These are phyloP conservation scores for Aspergillus quadrilineatus DNA, from an alignment of 2,329 filamentous ascomycete species.

Conservation along the genomic window DNA sequence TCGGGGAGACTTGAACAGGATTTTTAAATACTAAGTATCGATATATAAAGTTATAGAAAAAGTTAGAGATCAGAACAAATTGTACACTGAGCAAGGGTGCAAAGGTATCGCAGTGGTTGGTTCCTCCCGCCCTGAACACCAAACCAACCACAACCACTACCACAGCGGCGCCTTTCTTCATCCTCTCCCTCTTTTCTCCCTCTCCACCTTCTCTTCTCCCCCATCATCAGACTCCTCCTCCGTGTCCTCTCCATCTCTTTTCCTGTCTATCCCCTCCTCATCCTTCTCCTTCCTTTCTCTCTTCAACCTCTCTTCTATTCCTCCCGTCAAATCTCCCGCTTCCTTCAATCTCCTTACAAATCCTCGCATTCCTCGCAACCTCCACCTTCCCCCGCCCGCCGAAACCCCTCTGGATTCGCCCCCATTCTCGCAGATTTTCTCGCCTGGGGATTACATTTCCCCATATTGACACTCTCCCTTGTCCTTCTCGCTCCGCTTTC, in stretches of 20 bases:
- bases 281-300: conserved; percentile 19
- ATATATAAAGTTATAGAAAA: not conserved
- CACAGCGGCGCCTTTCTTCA: conserved; percentile 15
- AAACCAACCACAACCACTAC: not conserved
- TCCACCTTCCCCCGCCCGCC: conserved; percentile 32
- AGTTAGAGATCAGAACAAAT: not conserved
- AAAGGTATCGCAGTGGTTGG: not conserved
- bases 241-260: conserved; percentile 19
- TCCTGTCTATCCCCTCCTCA: conserved; percentile 24
- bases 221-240: conserved; percentile 20
- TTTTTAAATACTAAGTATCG: too few relatives aligned
- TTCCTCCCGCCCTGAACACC: conserved; percentile 9
- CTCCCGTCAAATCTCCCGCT: conserved; percentile 14
- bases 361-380: conserved; percentile 26
- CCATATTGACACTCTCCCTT: not conserved
- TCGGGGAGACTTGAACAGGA: too few relatives aligned
- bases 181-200: conserved; percentile 21
- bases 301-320: conserved; percentile 17
- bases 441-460: conserved; percentile 9
- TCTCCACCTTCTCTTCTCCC: conserved; percentile 23
- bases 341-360: conserved; percentile 20
- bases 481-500: not conserved
- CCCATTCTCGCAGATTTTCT: conserved; percentile 19
- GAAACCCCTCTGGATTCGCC: conserved; percentile 27
- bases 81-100: not conserved